Evolutionary conservation across 352 stramenopile genomes (phyloP), one percentile per base, ranked within the genome.

Genomic region (Phytophthora parvispora): DNA sequence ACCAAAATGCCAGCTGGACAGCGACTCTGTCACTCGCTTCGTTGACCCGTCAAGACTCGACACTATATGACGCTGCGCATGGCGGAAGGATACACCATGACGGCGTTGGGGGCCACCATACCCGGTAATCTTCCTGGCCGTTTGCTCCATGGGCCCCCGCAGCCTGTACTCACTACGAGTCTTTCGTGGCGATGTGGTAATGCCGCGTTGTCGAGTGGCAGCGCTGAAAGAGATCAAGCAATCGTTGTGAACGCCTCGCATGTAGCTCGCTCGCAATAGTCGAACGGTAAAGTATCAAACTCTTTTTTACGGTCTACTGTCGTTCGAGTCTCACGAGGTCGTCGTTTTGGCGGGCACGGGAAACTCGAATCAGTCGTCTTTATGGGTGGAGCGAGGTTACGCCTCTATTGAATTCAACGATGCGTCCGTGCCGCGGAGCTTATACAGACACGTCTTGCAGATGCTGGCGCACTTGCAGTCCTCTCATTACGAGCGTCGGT

Each of bases 1-100:
- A 62, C 50, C 56, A 67, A 67, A 67, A 61, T 57, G 38, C 22
- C 56, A 72, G 48, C 55, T 71, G 64, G 36, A 25, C 28, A 32
- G 5, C 20, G 56, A 42, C 15, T 8, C 49, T 60, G 40, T 53
- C 27, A n/a, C 13, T 13, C 16, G 28, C 15, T 13, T 38, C 15
- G 5, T 16, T 38, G 16, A 45, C 38, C n/a, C n/a, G n/a, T n/a
- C 28, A 28, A 62, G 61, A 69, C 62, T 64, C 53, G 62, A 69
- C 53, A 69, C 18, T 48, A 32, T 40, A 68, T 68, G 61, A 68
- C 61, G n/a, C 6, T 47, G 40, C 40, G 15, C 9, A n/a, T 42
- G 34, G 13, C 13, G 31, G 36, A 45, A 45, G 36, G 36, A 45
- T 45, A 45, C 38, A 24, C 36, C 20, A 15, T 45, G 36, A 22